Evolutionary conservation across 805 yeast genomes (phyloP), one percentile per base, ranked within the genome.

Genomic region (Clavispora phyllophila): DNA sequence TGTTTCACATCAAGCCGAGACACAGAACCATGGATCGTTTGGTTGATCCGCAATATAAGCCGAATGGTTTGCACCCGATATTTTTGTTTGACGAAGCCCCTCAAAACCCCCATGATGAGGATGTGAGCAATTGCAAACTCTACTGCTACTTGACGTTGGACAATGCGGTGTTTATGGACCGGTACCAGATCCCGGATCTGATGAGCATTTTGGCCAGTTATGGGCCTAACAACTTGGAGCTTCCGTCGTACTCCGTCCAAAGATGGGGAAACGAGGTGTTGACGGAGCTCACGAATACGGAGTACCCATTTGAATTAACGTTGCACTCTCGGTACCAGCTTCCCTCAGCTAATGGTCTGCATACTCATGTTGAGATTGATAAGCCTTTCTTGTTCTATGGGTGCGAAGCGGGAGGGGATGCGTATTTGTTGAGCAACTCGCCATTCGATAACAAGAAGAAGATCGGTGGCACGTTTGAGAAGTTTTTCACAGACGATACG

Each of bases 211-310:
- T 67, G 9, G 51, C 59, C 12, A 52, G 56, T 19, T 57, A 55
- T 40, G 75, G 75, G 1, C 49, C 58, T 8, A 43, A 48, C 13
- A 68, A 70, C 45, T 53, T 70, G 41, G 75, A 70, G 49, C 53
- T 66, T 10, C 75, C 75, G 0, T 71, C 54, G 33, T 70, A 70
- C 47, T 55, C 58, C 15, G 53, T 67, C 9, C 20, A 43, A 2
- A 58, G 58, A 39, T 70, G 75, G 75, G 75, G 75, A 0, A 63
- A 56, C 43, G 73, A 70, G 44, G 46, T 65, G 4, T 49, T 70
- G 26, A 42, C 68, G 36, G 66, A 63, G 42, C 45, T 65, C 5
- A 58, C 55, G 15, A 38, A 37, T 3, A 24, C 29, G 9, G 6
- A 20, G 13, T 26, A 19, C 22, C 49, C 50, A n/a, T 13, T 49